Percentiles rank a stretch among this genome's conserved stretches.
These are phyloP conservation scores for Hymenoscyphus occultus DNA, from an alignment of 2,329 filamentous ascomycete species.

Conservation along the genomic window DNA sequence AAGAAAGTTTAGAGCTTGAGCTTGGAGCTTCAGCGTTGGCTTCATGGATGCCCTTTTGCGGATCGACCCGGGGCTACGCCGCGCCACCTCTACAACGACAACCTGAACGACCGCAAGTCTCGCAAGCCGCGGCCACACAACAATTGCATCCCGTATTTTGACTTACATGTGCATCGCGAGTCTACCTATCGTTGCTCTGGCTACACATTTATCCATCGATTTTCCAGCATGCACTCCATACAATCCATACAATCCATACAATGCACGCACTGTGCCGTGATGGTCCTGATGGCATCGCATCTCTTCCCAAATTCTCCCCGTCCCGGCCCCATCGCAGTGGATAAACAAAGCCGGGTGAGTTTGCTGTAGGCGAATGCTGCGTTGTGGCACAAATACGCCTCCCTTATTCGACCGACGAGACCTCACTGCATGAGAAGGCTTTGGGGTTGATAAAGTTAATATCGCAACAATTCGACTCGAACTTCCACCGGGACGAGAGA, in stretches of 20 bases:
- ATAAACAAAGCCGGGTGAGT: constrained; percentile 6
- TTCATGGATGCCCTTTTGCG: not conserved
- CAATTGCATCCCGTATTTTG: constrained; percentile 3
- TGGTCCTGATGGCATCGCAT: constrained; percentile 11
- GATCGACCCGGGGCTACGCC: constrained; percentile 8
- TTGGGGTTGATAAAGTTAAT: constrained; percentile 1
- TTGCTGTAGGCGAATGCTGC: not conserved
- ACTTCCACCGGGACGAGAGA: constrained; percentile 3
- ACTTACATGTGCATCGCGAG: not conserved
- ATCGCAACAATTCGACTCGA: constrained; percentile 14
- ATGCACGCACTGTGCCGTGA: constrained; percentile 19
- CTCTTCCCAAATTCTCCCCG: not conserved
- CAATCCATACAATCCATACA: not conserved
- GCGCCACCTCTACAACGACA: not conserved
- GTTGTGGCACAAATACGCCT: constrained; percentile 10
- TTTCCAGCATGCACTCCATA: constrained; percentile 20
- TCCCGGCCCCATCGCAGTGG: constrained; percentile 25
- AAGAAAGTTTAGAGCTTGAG: not conserved
- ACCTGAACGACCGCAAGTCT: not conserved
- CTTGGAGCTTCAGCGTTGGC: not conserved
- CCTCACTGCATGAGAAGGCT: constrained; percentile 13
- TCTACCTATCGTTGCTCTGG: constrained; percentile 3
- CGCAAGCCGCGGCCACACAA: not conserved
- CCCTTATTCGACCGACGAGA: constrained; percentile 9
- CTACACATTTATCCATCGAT: constrained; percentile 11